Evolutionary conservation across 1,284 basidiomycete genomes (phyloP), one percentile per base, ranked within the genome.

Genomic region (Cerioporus squamosus): DNA sequence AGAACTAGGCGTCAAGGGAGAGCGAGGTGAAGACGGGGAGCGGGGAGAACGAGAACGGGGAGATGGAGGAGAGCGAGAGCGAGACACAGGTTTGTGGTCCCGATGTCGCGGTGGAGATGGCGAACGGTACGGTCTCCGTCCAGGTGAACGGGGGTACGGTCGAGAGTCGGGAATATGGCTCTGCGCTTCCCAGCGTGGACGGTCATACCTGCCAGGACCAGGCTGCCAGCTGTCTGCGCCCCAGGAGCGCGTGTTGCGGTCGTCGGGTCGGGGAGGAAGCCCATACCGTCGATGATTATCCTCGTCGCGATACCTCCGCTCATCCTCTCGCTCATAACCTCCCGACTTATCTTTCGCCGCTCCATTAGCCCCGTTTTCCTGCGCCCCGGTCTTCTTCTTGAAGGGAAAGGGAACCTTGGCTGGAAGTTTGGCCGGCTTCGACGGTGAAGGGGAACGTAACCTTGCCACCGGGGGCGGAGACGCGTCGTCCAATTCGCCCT

Each of bases 401-500:
- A 91, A 91, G 2, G 89, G 89, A 72, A 90, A 91, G 7, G 85
- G 81, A 17, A 91, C 66, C 63, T 76, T 65, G 60, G 55, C 57
- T 20, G 57, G 38, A 39, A 62, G 46, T 33, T 66, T 66, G 23
- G 63, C 53, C 2, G 65, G 51, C 42, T 63, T 64, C 15, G 65
- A 61, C 14, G 72, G 64, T 7, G 68, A 61, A 36, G 71, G 64
- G 7, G 68, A 62, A 31, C 70, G 64, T 17, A 67, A 63, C 22
- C 57, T 58, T 22, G 63, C 61, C 44, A 66, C 54, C 29, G 65
- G 58, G 20, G 66, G 68, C 18, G 72, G 61, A 6, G 68, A 69
- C 36, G 68, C 69, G 66, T 83, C 81, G 66, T 90, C 88, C 52
- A 92, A 74, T 67, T 92, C 90, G 50, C 90, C 90, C 69, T 92